phyloP scores from a whole-genome alignment of 1,139 yeast genomes.

The Diutina ranongensis region DNA sequence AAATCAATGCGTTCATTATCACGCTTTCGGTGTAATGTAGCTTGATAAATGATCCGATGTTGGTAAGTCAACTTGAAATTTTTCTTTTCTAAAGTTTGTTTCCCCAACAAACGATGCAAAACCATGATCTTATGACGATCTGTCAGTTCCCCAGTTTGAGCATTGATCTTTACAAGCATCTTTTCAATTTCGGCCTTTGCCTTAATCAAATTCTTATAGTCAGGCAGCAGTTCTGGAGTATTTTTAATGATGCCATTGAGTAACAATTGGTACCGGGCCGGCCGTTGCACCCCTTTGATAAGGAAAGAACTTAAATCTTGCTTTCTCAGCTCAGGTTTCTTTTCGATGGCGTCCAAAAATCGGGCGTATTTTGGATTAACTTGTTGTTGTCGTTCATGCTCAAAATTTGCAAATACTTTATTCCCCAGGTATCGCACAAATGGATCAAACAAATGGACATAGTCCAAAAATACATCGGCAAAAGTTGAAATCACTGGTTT shows the following conservation, averaged over 20 bases:
- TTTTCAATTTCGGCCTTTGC: slow-evolving; percentile 71
- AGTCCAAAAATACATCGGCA: slow-evolving; percentile 81
- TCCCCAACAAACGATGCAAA: slow-evolving; percentile 69
- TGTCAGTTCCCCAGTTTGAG: slow-evolving; percentile 89
- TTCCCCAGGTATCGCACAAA: slow-evolving; percentile 93
- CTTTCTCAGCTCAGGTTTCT: slow-evolving; percentile 80
- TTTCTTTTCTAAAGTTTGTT: slow-evolving; percentile 59
- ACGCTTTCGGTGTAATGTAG: slow-evolving; percentile 53
- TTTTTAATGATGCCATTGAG: slow-evolving; percentile 75
- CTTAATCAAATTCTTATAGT: slow-evolving; percentile 54
- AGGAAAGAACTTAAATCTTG: slow-evolving; percentile 87
- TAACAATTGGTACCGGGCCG: slow-evolving; percentile 86
- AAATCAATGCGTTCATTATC: slow-evolving; percentile 75
- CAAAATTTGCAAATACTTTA: slow-evolving; percentile 90
- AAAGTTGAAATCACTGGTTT: slow-evolving; percentile 72
- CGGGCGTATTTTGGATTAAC: slow-evolving; percentile 84
- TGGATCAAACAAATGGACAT: slow-evolving; percentile 81
- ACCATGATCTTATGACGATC: slow-evolving; percentile 87
- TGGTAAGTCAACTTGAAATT: slow-evolving; percentile 70
- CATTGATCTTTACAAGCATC: slow-evolving; percentile 69
- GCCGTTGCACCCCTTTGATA: slow-evolving; percentile 92
- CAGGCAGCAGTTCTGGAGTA: slow-evolving; percentile 67
- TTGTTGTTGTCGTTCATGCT: slow-evolving; percentile 88
- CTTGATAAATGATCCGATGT: slow-evolving; percentile 71
- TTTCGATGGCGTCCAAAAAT: slow-evolving; percentile 84